Evolutionary conservation across 352 stramenopile species (phyloP).

Genomic region (Globisporangium cederbergense): DNA sequence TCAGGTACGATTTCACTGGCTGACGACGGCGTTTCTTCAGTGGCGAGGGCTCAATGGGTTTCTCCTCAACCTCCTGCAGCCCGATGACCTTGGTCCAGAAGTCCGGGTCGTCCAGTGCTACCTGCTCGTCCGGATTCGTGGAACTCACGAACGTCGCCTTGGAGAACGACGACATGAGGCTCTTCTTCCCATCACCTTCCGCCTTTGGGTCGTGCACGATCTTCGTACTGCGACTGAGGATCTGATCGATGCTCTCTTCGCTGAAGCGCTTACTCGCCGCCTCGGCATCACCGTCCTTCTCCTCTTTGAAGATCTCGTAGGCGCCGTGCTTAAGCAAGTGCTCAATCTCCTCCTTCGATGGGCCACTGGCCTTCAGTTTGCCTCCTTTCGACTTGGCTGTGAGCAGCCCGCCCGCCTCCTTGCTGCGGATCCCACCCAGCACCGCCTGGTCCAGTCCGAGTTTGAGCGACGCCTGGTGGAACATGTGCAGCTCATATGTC

Average conservation of each 20-base stretch:
- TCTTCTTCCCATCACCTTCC: slow-evolving; percentile 55
- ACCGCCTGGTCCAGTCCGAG: slow-evolving; percentile 91
- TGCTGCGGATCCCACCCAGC: slow-evolving; percentile 82
- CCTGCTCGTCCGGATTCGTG: slow-evolving; percentile 76
- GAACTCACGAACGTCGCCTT: slow-evolving; percentile 92
- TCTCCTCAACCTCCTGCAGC: slow-evolving; percentile 66
- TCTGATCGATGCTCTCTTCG: slow-evolving; percentile 98
- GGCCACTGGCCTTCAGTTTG: slow-evolving; percentile 43
- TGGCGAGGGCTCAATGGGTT: slow-evolving; percentile 61
- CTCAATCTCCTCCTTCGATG: slow-evolving; percentile 91
- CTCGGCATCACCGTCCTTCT: slow-evolving; percentile 88
- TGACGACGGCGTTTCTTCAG: slow-evolving; percentile 67
- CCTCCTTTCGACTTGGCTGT: slow-evolving; percentile 24
- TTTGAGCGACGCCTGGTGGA: slow-evolving; percentile 90
- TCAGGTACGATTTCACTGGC: slow-evolving; percentile 72
- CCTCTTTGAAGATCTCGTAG: slow-evolving; percentile 93
- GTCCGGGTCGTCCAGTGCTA: slow-evolving; percentile 91
- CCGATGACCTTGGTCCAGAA: slow-evolving; percentile 95
- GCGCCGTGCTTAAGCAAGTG: slow-evolving; percentile 91
- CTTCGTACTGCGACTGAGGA: slow-evolving; percentile 90
- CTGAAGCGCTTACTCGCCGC: slow-evolving; percentile 95
- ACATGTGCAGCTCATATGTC: slow-evolving; percentile 94
- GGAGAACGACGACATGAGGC: slow-evolving; percentile 87
- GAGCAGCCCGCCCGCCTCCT: slow-evolving; percentile 30
- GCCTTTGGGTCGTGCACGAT: slow-evolving; percentile 85